These are phyloP conservation scores for Carex scoparia DNA, from an alignment of 176 grass and related monocot species.

Conservation along the genomic window DNA sequence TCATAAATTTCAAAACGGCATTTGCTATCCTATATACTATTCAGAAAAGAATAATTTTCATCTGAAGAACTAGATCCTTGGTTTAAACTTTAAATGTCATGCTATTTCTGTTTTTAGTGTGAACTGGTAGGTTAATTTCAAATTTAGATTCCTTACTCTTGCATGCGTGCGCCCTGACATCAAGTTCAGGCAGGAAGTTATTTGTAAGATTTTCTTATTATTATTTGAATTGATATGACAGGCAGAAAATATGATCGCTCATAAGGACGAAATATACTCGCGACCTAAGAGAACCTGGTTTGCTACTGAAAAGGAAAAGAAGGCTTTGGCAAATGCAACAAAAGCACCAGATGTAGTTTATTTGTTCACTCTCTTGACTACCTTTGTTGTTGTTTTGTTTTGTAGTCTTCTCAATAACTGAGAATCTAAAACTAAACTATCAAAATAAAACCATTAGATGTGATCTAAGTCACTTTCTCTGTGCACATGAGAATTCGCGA, in stretches of 20 bases:
- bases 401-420: not conserved
- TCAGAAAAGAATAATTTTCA: not conserved
- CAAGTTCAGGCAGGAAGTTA: not conserved
- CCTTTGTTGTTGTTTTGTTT: constrained; percentile 2
- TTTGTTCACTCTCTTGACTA: constrained; percentile 19
- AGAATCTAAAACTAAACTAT: not conserved
- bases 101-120: not conserved
- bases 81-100: not conserved
- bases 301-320: constrained; percentile 89
- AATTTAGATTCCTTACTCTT: not conserved
- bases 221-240: constrained; percentile 31
- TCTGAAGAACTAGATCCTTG: not conserved
- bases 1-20: not conserved
- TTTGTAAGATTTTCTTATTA: not conserved
- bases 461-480: not conserved
- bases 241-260: constrained; percentile 94
- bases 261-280: constrained; percentile 89
- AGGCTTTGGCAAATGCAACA: constrained; percentile 59
- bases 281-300: constrained; percentile 92
- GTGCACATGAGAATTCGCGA: not conserved
- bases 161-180: not conserved
- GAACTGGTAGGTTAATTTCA: not conserved
- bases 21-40: not conserved
- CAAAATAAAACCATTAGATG: not conserved
- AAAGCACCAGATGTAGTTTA: not conserved